Base-by-base conservation (phyloP, 495 filamentous ascomycete species). In the Pseudevernia furfuracea region DNA sequence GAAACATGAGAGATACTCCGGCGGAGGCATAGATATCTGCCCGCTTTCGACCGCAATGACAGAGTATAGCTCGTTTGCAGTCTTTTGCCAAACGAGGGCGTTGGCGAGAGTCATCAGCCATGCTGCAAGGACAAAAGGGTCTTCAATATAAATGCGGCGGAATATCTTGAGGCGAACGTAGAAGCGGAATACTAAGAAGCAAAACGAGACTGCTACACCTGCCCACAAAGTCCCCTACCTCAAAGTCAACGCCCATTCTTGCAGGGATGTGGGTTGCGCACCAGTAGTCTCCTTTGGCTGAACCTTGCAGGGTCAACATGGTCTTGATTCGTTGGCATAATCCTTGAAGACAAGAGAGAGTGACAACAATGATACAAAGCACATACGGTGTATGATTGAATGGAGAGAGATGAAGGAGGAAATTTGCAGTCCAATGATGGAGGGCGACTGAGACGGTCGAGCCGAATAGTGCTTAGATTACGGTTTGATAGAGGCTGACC, bases 71-170 rank as follows among this genome's bases (percentile, higher is more conserved):
- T 28, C 23, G 1, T 14, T 28, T 25, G 46, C n/a, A 28, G n/a
- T 49, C 46, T 25, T 28, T 19, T 71, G 70, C 70, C 70, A 73
- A 7, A 73, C 38, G 7, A 65, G 23, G 17, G 66, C 68, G 19
- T 66, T 59, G 4, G 66, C 53, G 38, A 73, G 58, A 14, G 64
- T 66, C 46, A 71, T 66, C 12, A 65, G n/a, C 70, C 70, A 73
- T 25, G 70, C 66, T 49, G 61, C 34, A 3, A 68, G 12, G 23
- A 71, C 66, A 7, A 73, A 55, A 39, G 61, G 58, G 32, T 72
- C 71, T 58, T 73, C 71, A 12, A 69, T 59, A 46, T 61, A 68
- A 0, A 72, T 41, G 0, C 64, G 66, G 49, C 62, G 66, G 55
- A 72, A 73, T 3, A 65, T 61, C 15, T 58, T 38, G 19, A 68